Evolutionary conservation across 1,284 basidiomycete genomes (phyloP), one percentile per base, ranked within the genome.

Genomic region (Coriolopsis trogii): DNA sequence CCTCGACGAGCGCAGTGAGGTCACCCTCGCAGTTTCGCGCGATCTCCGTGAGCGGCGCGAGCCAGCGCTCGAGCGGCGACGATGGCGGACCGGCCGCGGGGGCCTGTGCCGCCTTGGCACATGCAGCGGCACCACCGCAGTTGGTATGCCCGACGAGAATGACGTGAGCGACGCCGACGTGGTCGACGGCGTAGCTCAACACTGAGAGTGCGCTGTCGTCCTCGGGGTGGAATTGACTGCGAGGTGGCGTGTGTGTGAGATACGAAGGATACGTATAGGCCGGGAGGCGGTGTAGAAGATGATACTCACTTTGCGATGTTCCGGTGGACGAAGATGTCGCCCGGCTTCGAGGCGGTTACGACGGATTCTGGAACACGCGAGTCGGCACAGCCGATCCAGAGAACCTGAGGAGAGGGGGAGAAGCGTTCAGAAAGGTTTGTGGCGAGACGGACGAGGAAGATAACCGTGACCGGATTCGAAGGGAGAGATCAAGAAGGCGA

Each of bases 141-240:
- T 82, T 74, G 6, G 86, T 87, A 70, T 94, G 93, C 33, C 92
- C 93, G 20, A 87, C 89, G 56, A 95, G 74, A 51, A 92, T 76
- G 56, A 95, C 82, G 73, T 98, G 90, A 70, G 91, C 79, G 36
- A 95, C 88, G 50, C 89, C 87, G 51, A 97, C 76, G 60, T 81
- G 75, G 58, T 82, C 79, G 33, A 98, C 78, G 7, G 91, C 95
- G 69, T 90, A 98, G 7, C 84, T 78, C 55, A 98, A 79, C 2
- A 93, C 90, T 1, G 93, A 82, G 42, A 85, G 76, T 1, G 85
- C 85, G 59, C 84, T 93, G 63, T 85, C 82, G 70, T 98, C 95
- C 55, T 87, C 73, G 1, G 77, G 73, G 59, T 87, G 87, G 73
- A 95, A 86, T 77, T 95, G 88, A 71, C 90, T 91, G 64, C 16